Percentiles rank a stretch among this genome's conserved stretches.
phyloP scores from a whole-genome alignment of 495 filamentous ascomycete genomes.

The Penicillium arizonense region DNA sequence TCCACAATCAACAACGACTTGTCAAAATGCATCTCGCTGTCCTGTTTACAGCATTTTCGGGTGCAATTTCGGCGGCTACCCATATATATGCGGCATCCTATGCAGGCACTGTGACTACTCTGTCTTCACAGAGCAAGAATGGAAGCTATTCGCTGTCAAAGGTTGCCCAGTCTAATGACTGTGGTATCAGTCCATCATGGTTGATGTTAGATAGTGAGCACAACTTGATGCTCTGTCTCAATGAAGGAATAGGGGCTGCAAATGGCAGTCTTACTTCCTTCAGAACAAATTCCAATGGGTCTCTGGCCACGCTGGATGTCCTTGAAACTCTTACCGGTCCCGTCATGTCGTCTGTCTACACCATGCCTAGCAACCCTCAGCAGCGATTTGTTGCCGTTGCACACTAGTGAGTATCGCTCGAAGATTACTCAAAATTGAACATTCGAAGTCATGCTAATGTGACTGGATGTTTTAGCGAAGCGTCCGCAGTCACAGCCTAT shows the following conservation, averaged over 20 bases:
- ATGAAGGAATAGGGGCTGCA: constrained; percentile 14
- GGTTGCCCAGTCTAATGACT: constrained; percentile 10
- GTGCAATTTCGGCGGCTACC: too few relatives aligned
- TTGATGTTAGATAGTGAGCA: constrained; percentile 15
- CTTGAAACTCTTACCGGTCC: constrained; percentile 15
- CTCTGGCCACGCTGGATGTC: constrained; percentile 5
- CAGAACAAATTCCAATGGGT: constrained; percentile 11
- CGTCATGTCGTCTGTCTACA: constrained; percentile 18
- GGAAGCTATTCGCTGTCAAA: constrained; percentile 2
- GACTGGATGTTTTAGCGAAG: constrained; percentile 4
- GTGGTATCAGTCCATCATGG: constrained; percentile 21
- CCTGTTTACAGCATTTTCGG: too few relatives aligned
- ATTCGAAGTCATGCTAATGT: not conserved
- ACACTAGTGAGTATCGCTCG: constrained; percentile 29
- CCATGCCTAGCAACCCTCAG: not conserved
- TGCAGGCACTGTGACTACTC: constrained; percentile 10
- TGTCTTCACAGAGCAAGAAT: constrained; percentile 1
- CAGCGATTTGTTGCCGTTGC: constrained; percentile 21
- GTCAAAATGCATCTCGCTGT: too few relatives aligned
- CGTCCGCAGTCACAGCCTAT: constrained; percentile 20
- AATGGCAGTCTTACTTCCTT: constrained; percentile 21
- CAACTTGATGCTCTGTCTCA: constrained; percentile 15
- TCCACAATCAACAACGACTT: too few relatives aligned
- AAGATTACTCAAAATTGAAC: not conserved
- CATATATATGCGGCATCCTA: constrained; percentile 18